Conservation (phyloP, 257 asterid genomes). For the Jasminum sambac region DNA sequence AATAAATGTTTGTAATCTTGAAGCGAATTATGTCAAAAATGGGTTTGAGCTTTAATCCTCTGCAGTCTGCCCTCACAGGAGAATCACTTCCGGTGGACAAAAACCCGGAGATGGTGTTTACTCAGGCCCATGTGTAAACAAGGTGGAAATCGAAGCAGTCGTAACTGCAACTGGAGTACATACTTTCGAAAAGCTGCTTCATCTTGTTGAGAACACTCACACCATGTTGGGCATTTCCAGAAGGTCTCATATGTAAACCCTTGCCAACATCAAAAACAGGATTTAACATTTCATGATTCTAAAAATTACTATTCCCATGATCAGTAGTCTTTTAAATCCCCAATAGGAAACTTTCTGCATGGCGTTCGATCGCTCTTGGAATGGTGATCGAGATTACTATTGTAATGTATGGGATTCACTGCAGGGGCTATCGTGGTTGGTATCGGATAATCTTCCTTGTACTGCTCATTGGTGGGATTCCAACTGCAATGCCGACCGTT, state of each 20-base stretch:
- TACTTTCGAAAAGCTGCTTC: slow-evolving; percentile 58
- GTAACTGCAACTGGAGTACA: slow-evolving; percentile 57
- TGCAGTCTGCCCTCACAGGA: slow-evolving; percentile 54
- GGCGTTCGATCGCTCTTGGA: slow-evolving; percentile 38
- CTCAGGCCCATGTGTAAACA: slow-evolving; percentile 56
- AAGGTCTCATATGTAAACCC: slow-evolving; percentile 30
- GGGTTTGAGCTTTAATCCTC: not conserved
- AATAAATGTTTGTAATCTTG: not conserved
- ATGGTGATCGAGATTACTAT: slow-evolving; percentile 35
- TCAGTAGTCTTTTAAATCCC: slow-evolving; percentile 36
- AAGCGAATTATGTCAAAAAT: not conserved
- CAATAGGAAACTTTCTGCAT: slow-evolving; percentile 44
- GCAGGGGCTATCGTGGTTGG: slow-evolving; percentile 24
- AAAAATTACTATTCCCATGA: not conserved
- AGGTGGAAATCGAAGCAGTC: slow-evolving; percentile 51
- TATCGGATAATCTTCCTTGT: slow-evolving; percentile 39
- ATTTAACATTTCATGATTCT: not conserved
- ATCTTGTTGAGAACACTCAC: slow-evolving; percentile 54
- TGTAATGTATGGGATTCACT: slow-evolving; percentile 26
- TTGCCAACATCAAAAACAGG: not conserved
- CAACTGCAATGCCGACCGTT: slow-evolving; percentile 45
- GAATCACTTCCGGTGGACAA: slow-evolving; percentile 54
- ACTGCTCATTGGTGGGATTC: slow-evolving; percentile 39
- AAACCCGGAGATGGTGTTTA: slow-evolving; percentile 48
- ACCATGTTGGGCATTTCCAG: slow-evolving; percentile 52